These are phyloP conservation scores for Suillus weaverae DNA, from an alignment of 768 basidiomycete genomes.

Conservation along the genomic window DNA sequence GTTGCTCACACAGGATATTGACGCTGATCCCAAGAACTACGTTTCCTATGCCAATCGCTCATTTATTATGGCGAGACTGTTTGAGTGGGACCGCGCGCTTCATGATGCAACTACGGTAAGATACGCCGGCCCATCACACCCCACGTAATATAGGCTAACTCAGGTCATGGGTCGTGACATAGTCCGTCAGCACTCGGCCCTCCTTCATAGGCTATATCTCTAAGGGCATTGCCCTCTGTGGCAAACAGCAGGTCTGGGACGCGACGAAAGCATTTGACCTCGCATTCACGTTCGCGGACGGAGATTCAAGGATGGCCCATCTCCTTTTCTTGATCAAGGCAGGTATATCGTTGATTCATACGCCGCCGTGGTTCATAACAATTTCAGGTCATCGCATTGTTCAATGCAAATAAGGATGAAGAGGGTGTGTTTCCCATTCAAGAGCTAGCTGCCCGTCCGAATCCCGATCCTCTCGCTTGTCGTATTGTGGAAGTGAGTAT, in stretches of 20 bases:
- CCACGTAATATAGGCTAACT: background rate
- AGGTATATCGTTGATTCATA: background rate
- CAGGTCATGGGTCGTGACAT: background rate
- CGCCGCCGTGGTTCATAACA: background rate
- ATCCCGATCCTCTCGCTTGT: background rate
- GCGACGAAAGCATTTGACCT: background rate
- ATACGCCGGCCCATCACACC: background rate
- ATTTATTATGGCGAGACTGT: background rate
- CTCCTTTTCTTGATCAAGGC: background rate
- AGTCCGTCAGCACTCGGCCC: background rate
- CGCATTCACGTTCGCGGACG: background rate
- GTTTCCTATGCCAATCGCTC: background rate
- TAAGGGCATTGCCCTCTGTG: background rate
- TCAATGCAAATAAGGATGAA: too few species aligned
- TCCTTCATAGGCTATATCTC: background rate
- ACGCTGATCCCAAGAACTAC: background rate
- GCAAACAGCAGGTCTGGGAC: background rate
- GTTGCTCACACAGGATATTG: background rate
- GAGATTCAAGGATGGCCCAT: background rate
- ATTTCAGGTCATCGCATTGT: too few species aligned
- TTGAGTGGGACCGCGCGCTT: background rate
- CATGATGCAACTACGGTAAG: background rate
- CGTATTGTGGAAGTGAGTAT: background rate
- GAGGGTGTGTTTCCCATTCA: too few species aligned
- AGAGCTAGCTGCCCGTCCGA: background rate